These are phyloP conservation scores for Bryoerythrophyllum caledonicum DNA, from an alignment of 225 moss, liverwort and hornwort species.

Conservation along the genomic window DNA sequence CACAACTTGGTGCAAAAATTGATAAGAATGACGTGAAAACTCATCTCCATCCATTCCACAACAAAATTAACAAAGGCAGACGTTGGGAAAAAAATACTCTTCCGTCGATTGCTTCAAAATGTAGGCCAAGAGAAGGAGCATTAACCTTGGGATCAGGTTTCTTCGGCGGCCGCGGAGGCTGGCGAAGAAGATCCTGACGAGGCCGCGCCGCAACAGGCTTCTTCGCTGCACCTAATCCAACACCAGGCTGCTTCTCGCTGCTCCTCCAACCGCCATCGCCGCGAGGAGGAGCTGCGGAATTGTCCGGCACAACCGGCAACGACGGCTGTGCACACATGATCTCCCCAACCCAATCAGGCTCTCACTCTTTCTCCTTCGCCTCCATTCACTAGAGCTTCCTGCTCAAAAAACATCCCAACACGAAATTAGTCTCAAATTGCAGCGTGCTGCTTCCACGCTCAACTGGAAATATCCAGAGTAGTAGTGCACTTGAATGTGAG, in stretches of 20 bases:
- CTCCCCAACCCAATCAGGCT: conserved; percentile 21
- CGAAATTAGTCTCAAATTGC: neutral
- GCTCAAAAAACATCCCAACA: too few species aligned
- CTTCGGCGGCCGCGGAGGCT: conserved; percentile 29
- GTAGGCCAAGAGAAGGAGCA: neutral
- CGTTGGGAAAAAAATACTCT: too few species aligned
- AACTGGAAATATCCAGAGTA: neutral
- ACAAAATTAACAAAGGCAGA: neutral
- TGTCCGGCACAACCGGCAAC: conserved; percentile 56
- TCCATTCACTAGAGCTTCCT: conserved; percentile 9
- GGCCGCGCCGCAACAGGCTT: conserved; percentile 25
- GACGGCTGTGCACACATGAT: conserved; percentile 54
- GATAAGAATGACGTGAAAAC: neutral
- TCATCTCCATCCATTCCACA: neutral
- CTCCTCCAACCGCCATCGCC: conserved; percentile 13
- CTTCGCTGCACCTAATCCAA: conserved; percentile 13
- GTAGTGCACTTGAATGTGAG: neutral
- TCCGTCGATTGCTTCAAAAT: neutral
- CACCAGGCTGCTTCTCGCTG: conserved; percentile 13
- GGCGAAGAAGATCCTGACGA: conserved; percentile 17
- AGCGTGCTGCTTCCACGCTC: neutral
- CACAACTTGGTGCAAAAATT: neutral
- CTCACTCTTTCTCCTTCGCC: neutral
- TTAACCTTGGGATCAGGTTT: conserved; percentile 39
- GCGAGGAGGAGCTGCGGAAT: conserved; percentile 27